phyloP scores from a whole-genome alignment of 208 protist species.

The Crithidia fasciculata region DNA sequence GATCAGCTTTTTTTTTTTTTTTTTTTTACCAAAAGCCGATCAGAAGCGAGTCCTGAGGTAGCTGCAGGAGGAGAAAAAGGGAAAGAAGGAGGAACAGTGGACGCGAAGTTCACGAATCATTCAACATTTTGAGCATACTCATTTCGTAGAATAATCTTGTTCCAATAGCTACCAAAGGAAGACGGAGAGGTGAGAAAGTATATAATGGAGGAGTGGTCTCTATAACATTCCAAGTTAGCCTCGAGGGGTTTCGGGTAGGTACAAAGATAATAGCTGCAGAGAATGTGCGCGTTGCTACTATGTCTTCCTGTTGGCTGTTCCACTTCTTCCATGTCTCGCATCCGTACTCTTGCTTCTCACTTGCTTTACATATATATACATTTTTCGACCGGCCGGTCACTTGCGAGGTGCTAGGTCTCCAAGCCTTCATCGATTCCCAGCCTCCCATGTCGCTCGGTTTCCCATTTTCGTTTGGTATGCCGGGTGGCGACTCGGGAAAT shows the following conservation, averaged over 20 bases:
- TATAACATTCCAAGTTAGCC: not conserved
- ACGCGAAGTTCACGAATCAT: too few species aligned
- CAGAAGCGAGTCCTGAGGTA: too few species aligned
- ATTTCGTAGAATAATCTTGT: too few species aligned
- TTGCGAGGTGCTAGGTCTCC: not conserved
- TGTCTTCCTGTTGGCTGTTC: conserved; percentile 9
- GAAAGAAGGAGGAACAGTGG: too few species aligned
- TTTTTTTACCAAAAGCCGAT: too few species aligned
- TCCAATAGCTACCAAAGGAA: not conserved
- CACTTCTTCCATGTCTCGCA: not conserved
- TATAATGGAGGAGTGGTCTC: not conserved
- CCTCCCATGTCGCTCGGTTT: conserved; percentile 5
- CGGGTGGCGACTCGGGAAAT: conserved; percentile 4
- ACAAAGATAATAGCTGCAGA: too few species aligned
- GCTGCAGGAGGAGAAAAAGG: too few species aligned
- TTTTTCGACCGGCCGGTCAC: not conserved
- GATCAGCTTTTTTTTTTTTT: too few species aligned
- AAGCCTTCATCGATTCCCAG: not conserved
- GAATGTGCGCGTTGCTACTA: not conserved
- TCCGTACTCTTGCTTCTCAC: not conserved
- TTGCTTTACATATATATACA: not conserved
- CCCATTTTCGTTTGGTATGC: conserved; percentile 12
- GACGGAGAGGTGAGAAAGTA: not conserved
- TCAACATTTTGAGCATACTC: too few species aligned
- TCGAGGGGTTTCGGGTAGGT: not conserved